A percentile compares a stretch with the other conserved stretches of the same genome.
Evolutionary conservation across 129 eudicot genomes (phyloP).

Genomic region (Escallonia herrerae): DNA sequence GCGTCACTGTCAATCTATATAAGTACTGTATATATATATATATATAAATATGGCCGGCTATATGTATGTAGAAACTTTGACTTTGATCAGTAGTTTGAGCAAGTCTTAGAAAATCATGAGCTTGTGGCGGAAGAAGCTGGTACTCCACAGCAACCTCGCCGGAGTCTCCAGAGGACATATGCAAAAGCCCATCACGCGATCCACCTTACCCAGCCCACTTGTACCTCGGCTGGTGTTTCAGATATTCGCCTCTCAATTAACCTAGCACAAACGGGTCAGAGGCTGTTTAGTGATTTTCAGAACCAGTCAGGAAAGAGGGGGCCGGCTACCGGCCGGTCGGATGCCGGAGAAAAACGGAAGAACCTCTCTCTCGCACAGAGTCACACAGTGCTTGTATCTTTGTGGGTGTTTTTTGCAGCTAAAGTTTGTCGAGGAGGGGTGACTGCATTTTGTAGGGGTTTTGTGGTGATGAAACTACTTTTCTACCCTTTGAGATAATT

Average conservation of each 20-base stretch:
- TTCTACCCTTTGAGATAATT: slow-evolving; percentile 17
- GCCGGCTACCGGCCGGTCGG: slow-evolving; percentile 18
- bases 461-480: neutral
- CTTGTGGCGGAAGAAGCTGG: slow-evolving; percentile 98
- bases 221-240: neutral
- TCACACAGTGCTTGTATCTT: neutral
- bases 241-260: neutral
- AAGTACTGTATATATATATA: neutral
- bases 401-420: slow-evolving; percentile 37
- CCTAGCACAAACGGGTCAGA: neutral
- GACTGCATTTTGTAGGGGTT: slow-evolving; percentile 37
- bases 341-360: slow-evolving; percentile 21
- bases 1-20: slow-evolving; percentile 17
- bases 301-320: neutral
- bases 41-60: neutral
- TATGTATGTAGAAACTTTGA: slow-evolving; percentile 7
- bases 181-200: slow-evolving; percentile 75
- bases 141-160: slow-evolving; percentile 88
- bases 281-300: no score
- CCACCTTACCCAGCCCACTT: slow-evolving; percentile 27
- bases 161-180: slow-evolving; percentile 82
- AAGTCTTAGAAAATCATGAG: slow-evolving; percentile 63
- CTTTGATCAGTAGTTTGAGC: neutral
- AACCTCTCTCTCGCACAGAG: slow-evolving; percentile 2
- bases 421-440: slow-evolving; percentile 44